Evolutionary conservation across 495 filamentous ascomycete genomes (phyloP).

Genomic region (Aspergillus funiculosus): DNA sequence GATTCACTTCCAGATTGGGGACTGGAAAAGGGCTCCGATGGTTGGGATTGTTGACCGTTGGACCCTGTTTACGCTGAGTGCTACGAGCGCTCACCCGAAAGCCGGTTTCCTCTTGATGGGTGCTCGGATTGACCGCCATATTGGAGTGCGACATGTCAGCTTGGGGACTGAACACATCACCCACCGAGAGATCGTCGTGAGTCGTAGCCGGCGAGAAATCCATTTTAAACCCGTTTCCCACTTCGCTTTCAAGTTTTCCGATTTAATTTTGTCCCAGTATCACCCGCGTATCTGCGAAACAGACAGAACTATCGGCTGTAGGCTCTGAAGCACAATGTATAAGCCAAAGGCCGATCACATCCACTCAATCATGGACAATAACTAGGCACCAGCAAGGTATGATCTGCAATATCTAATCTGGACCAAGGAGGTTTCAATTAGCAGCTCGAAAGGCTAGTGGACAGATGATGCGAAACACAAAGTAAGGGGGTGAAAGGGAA

Average conservation of each 20-base stretch:
- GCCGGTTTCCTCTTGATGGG: conserved; percentile 21
- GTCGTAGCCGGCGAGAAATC: conserved; percentile 15
- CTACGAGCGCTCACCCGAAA: conserved; percentile 31
- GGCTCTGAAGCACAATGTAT: conserved; percentile 8
- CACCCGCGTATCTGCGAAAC: no score
- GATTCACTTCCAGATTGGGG: conserved; percentile 21
- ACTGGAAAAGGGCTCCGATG: conserved; percentile 20
- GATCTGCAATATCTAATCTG: conserved; percentile 14
- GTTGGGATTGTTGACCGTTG: conserved; percentile 8
- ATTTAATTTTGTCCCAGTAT: not conserved
- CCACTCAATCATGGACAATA: conserved; percentile 19
- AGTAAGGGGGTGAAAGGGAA: not conserved
- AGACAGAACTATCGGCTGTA: conserved; percentile 5
- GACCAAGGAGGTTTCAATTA: not conserved
- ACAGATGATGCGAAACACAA: no score
- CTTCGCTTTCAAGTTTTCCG: conserved; percentile 1
- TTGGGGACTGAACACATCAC: conserved; percentile 43
- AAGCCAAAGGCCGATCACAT: conserved; percentile 17
- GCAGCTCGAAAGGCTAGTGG: conserved; percentile 1
- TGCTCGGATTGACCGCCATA: conserved; percentile 21
- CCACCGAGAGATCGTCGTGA: conserved; percentile 40
- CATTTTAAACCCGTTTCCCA: conserved; percentile 16
- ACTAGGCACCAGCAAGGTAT: conserved; percentile 20
- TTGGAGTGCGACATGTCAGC: conserved; percentile 32
- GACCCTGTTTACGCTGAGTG: conserved; percentile 22